Base-by-base conservation (phyloP, 164 flowering plant species). In the Dillenia suffruticosa region DNA sequence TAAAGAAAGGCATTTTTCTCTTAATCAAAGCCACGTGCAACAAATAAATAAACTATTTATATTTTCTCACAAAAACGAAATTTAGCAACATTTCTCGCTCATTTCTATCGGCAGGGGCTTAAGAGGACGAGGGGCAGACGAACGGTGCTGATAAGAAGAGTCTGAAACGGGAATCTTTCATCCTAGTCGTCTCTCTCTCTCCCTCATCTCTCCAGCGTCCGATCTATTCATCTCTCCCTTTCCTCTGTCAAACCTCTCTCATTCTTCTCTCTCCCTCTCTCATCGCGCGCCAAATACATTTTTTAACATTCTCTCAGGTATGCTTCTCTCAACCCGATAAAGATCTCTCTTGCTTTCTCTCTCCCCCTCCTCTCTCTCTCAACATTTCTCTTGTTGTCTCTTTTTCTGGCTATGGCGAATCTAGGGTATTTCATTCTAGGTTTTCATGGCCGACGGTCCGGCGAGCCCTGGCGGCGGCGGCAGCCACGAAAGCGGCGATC, bases 401-500 rank as follows among this genome's bases (percentile, higher is more conserved):
- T 15, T 2, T 10, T 43, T 63, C 2, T 40, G 49, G 13, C 46
- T 49, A 63, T 63, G 68, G 53, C 56, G 52, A 58, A 44, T 24
- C 12, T 68, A 54, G 63, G 64, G 65, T 59, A 66, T 57, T 53
- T 12, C 16, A 9, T 50, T 50, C 52, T 14, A n/a, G 61, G 54
- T 13, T 48, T 8, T 14, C 14, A 74, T 74, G 81, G 76, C 78
- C 43, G 78, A 72, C 10, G 73, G 58, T 59, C 70, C 77, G 51
- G 26, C 68, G 63, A 77, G 81, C 56, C 76, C 81, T 4, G 76
- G 71, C 9, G 76, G 74, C 8, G 74, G 74, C 4, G 81, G 76
- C 16, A 74, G 81, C 64, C 81, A 71, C 45, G 81, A 74, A 16
- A 74, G 78, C 12, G 79, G 76, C 16, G 78, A 72, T 0, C 81